Conservation (phyloP, 495 filamentous ascomycete species). For the Aspergillus heteromorphus region DNA sequence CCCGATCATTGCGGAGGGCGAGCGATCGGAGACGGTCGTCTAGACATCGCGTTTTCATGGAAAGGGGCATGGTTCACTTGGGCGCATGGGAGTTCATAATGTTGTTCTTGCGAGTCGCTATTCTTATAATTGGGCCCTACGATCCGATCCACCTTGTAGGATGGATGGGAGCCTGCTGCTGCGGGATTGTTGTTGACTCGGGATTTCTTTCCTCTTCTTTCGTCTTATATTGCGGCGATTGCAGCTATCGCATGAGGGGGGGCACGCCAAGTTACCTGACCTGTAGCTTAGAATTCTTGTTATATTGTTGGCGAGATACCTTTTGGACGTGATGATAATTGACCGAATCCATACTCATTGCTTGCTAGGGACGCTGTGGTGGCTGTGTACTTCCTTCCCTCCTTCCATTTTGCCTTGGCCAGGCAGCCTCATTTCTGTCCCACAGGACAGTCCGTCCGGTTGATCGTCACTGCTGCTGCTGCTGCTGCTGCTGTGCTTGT, state of each 20-base stretch:
- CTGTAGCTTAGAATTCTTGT: background rate
- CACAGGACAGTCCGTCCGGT: background rate
- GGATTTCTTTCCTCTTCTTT: background rate
- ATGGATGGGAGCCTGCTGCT: background rate
- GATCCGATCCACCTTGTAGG: background rate
- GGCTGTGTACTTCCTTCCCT: background rate
- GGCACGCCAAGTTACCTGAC: background rate
- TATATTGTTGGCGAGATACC: slow-evolving; percentile 7
- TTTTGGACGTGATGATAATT: background rate
- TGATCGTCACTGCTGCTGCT: background rate
- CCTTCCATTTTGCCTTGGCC: slow-evolving; percentile 5
- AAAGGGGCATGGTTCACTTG: background rate
- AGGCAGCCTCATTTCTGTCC: slow-evolving; percentile 16
- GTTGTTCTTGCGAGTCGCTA: slow-evolving; percentile 3
- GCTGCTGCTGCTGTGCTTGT: too few relatives aligned
- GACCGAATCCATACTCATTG: background rate
- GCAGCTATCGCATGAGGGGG: background rate
- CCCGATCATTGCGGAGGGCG: slow-evolving; percentile 83
- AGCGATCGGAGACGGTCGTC: slow-evolving; percentile 77
- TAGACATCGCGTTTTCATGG: slow-evolving; percentile 30
- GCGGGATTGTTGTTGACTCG: background rate
- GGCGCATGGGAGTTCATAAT: slow-evolving; percentile 19
- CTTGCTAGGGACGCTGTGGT: background rate
- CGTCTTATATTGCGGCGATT: slow-evolving; percentile 1
- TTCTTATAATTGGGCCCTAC: background rate